Evolutionary conservation across 257 asterid species (phyloP).

Genomic region (Solanum tacnaense): DNA sequence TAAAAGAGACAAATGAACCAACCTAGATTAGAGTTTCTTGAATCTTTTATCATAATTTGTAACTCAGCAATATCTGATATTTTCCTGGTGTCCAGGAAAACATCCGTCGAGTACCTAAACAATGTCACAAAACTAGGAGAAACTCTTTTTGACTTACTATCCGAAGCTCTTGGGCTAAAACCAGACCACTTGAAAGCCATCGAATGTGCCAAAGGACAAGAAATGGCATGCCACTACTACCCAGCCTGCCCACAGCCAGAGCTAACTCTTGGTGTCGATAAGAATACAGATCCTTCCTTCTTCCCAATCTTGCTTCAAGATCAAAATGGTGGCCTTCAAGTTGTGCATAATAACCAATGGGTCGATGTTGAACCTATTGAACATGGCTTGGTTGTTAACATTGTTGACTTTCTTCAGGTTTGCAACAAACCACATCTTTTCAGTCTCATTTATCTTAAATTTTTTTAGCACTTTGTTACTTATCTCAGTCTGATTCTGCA

Average conservation of each 20-base stretch:
- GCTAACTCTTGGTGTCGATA: conserved; percentile 44
- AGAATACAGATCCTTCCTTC: conserved; percentile 53
- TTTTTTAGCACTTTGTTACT: background rate
- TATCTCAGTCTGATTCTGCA: background rate
- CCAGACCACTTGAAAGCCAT: conserved; percentile 17
- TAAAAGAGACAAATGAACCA: too few relatives aligned
- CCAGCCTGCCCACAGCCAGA: conserved; percentile 71
- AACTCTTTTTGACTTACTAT: conserved; percentile 27
- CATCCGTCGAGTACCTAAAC: conserved; percentile 23
- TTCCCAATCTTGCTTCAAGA: conserved; percentile 52
- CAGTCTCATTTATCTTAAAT: background rate
- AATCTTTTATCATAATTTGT: too few relatives aligned
- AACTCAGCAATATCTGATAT: background rate
- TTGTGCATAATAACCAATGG: conserved; percentile 45
- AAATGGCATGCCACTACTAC: conserved; percentile 42
- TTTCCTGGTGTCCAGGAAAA: conserved; percentile 17
- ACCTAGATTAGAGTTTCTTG: too few relatives aligned
- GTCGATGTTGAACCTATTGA: conserved; percentile 32
- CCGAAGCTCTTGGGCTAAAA: conserved; percentile 63
- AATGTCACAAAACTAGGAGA: conserved; percentile 24
- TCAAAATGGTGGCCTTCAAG: conserved; percentile 62
- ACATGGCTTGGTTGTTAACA: conserved; percentile 48
- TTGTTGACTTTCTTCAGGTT: conserved; percentile 70
- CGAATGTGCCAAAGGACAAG: conserved; percentile 31
- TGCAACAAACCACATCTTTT: background rate